Evolutionary conservation across 2,329 filamentous ascomycete species (phyloP).

Genomic region (Venturia asperata): DNA sequence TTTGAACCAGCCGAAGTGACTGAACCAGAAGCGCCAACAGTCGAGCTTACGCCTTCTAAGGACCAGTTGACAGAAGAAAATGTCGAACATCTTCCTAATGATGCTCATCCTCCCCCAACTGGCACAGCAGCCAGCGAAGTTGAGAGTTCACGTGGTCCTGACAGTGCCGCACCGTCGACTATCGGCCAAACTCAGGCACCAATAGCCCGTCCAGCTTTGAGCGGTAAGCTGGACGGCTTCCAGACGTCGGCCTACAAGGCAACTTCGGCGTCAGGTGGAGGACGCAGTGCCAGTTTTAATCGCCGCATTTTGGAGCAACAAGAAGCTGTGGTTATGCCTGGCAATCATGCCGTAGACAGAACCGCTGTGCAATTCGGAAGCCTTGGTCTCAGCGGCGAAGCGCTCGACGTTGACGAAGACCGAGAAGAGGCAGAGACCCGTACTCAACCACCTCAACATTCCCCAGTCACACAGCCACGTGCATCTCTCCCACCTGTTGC

Average conservation of each 20-base stretch:
- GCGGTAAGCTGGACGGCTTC: slow-evolving; percentile 56
- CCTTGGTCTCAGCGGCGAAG: slow-evolving; percentile 77
- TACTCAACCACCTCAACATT: slow-evolving; percentile 86
- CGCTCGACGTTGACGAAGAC: slow-evolving; percentile 82
- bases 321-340: slow-evolving; percentile 96
- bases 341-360: slow-evolving; percentile 88
- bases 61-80: slow-evolving; percentile 87
- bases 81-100: slow-evolving; percentile 81
- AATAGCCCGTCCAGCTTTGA: slow-evolving; percentile 55
- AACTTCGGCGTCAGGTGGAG: slow-evolving; percentile 45
- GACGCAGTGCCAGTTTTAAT: slow-evolving; percentile 72
- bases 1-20: slow-evolving; percentile 23
- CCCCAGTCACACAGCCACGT: slow-evolving; percentile 76
- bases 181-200: slow-evolving; percentile 50
- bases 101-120: slow-evolving; percentile 64
- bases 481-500: slow-evolving; percentile 74
- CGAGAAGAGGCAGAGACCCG: slow-evolving; percentile 93
- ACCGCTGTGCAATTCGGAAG: slow-evolving; percentile 94
- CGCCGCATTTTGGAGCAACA: slow-evolving; percentile 88
- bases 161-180: slow-evolving; percentile 38
- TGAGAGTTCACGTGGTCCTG: slow-evolving; percentile 72
- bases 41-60: slow-evolving; percentile 59
- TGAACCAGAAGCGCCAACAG: slow-evolving; percentile 30
- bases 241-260: slow-evolving; percentile 79
- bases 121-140: slow-evolving; percentile 83